Base-by-base conservation (phyloP, 2,329 filamentous ascomycete genomes). In the Trichoderma polysporum region DNA sequence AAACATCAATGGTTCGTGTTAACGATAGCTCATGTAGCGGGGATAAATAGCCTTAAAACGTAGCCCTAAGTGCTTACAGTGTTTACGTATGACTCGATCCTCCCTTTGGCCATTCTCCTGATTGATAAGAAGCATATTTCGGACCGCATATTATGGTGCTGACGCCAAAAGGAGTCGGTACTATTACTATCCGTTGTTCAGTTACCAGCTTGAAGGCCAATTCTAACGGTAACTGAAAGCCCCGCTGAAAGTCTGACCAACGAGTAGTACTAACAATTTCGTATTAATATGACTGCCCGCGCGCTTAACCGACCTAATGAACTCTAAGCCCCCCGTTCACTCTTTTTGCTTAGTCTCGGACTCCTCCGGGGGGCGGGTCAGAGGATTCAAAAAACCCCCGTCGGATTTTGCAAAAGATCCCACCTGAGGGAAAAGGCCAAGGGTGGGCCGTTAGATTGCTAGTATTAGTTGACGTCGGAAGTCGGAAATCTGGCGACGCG, bases 331-430 rank as follows among this genome's bases (percentile, higher is more conserved):
- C 27, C 31, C 19, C 22, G 22, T 37, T 2, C 31, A n/a, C 33
- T 19, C 7, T 17, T 64, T 54, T 27, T 54, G 50, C 39, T n/a
- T 56, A 64, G 61, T 27, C 19, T 64, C 61, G 61, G 61, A 35
- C 37, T 56, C 49, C 13, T 53, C 41, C n/a, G n/a, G n/a, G 49
- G 60, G 49, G 49, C 33, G 35, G 49, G 60, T 53, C 27, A 31
- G 17, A 56, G 27, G 61, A 47, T 27, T 19, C 41, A 22, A 27
- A n/a, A n/a, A 7, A 19, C 25, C 60, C 49, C 37, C 29, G 50
- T 45, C 61, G 37, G 50, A n/a, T 19, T 56, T 56, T 47, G 37
- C n/a, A n/a, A n/a, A n/a, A n/a, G n/a, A n/a, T n/a, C n/a, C n/a
- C n/a, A n/a, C n/a, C n/a, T n/a, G n/a, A n/a, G n/a, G n/a, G n/a